Evolutionary conservation across 306 rosid species (phyloP), one percentile per base, ranked within the genome.

Genomic region (Dicorynia guianensis): DNA sequence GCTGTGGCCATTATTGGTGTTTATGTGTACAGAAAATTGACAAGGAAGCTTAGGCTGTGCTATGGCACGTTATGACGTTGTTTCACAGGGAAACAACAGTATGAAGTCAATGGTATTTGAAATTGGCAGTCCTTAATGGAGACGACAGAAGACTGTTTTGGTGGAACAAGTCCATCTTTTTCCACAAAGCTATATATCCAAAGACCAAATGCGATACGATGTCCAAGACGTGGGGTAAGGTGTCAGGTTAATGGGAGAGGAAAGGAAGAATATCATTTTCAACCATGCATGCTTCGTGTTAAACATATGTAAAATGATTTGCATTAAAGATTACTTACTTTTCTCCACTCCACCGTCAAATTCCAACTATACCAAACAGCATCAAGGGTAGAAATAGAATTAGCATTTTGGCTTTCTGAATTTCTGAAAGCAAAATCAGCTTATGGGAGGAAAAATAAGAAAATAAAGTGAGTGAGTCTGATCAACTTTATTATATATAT

Each of bases 91-190:
- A 59, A 12, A 5, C 11, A 62, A 2, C 52, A 7, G 48, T n/a
- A n/a, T n/a, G n/a, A n/a, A 34, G 76, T 80, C 76, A 68, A 75
- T 54, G 13, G 44, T 5, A 52, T 63, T 68, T 75, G 76, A 80
- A 61, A 1, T 61, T 74, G 8, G 14, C 33, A 30, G 50, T 59
- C 58, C 33, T 42, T 8, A 52, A 7, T 47, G 40, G 53, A 75
- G 59, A 69, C 65, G 47, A 44, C n/a, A 43, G 38, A 48, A 73
- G 49, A 75, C 73, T 63, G 43, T 36, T 73, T 52, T 59, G 76
- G 58, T 49, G 71, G 59, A 68, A 8, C 72, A 40, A 58, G 38
- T 74, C 73, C 49, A 73, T 39, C 49, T 12, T 33, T 39, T 65
- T 49, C 20, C 62, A 19, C 19, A 79, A 13, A 19, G 63, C 35